Conservation (phyloP, 805 yeast species). For the Suhomyces sp. region DNA sequence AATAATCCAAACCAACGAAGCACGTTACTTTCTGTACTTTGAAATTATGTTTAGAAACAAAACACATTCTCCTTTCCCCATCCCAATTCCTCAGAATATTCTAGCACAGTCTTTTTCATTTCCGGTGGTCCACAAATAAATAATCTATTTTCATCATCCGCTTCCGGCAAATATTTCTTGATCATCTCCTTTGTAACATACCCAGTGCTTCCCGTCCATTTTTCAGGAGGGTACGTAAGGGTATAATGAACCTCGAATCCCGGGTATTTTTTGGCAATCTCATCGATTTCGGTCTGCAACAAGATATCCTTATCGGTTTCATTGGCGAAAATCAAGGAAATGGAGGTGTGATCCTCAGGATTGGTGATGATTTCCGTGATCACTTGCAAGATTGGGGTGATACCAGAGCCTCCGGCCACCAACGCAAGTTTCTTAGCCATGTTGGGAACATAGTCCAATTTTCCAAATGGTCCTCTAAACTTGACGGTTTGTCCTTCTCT, state of each 20-base stretch:
- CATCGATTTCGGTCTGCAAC: slow-evolving; percentile 70
- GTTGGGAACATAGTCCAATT: slow-evolving; percentile 57
- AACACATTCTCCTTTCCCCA: slow-evolving; percentile 58
- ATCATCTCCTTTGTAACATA: slow-evolving; percentile 59
- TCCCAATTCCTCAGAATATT: slow-evolving; percentile 57
- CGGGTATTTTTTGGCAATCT: slow-evolving; percentile 62
- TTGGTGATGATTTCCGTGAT: slow-evolving; percentile 67
- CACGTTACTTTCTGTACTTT: no score
- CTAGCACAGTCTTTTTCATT: slow-evolving; percentile 56
- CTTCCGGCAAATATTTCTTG: slow-evolving; percentile 50
- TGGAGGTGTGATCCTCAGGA: slow-evolving; percentile 61
- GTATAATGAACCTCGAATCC: slow-evolving; percentile 61
- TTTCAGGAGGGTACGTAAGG: slow-evolving; percentile 43
- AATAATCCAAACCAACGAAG: no score
- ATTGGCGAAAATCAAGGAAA: slow-evolving; percentile 67
- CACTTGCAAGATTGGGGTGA: slow-evolving; percentile 86
- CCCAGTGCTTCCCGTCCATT: slow-evolving; percentile 63
- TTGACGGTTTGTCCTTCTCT: slow-evolving; percentile 64
- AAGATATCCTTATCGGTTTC: slow-evolving; percentile 76
- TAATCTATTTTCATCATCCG: slow-evolving; percentile 48
- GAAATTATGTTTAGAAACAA: slow-evolving; percentile 42
- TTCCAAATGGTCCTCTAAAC: slow-evolving; percentile 80
- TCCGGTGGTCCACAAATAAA: slow-evolving; percentile 75
- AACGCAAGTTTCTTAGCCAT: slow-evolving; percentile 63
- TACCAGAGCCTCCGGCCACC: slow-evolving; percentile 86